Evolutionary conservation across 2,329 filamentous ascomycete genomes (phyloP), one percentile per base, ranked within the genome.

Genomic region (Fusarium palustre): DNA sequence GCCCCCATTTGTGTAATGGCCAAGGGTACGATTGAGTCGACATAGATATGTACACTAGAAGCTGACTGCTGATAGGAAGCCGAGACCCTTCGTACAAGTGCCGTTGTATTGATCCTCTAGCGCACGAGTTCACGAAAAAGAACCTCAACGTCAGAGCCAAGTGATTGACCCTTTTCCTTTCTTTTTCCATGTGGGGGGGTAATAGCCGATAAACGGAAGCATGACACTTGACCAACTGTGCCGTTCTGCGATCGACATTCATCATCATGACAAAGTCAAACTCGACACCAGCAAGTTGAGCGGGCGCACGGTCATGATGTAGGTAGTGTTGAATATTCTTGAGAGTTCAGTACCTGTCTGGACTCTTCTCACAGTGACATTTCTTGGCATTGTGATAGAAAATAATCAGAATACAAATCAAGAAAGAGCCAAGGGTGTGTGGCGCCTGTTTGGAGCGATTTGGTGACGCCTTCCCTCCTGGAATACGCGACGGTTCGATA

Each of bases 401-500:
- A 66, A 54, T 34, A 42, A 67, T 59, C 61, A 33, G 57, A 41
- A 69, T 55, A 9, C n/a, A 45, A 34, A 42, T 47, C 36, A 43
- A 60, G 46, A 45, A 24, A 11, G 30, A 52, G 20, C 33, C 38
- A 48, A 53, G 41, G 52, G 30, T 47, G 56, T 68, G 34, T 39
- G 48, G 55, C 55, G 47, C 49, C 45, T 43, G 45, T 49, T 36
- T 50, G 66, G 55, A 59, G 53, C 59, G 54, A 57, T 59, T 41
- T 67, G 57, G 46, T 64, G 58, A 64, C 64, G 62, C 66, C 41
- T 69, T 63, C 53, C 64, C 16, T 64, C 30, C 38, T 55, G 38
- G 61, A 47, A 45, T 25, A 53, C 34, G 55, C 57, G 47, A 67
- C 66, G 49, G 55, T 67, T 69, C 52, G 39, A 70, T 60, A 53